Conservation (phyloP, 805 yeast species). For the Starmerella lactis-condensi region DNA sequence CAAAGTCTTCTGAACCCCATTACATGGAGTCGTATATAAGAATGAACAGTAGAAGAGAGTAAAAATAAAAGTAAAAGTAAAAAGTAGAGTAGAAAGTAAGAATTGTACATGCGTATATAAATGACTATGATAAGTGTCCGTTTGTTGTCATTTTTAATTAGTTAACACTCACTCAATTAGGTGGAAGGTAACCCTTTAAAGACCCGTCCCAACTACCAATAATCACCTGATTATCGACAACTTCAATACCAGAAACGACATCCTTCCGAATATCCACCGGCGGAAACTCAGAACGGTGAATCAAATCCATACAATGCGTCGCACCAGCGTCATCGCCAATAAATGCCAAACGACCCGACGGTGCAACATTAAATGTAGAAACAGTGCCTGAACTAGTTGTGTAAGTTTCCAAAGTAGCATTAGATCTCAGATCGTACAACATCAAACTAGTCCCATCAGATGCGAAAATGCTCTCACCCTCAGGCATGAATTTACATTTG, state of each 20-base stretch:
- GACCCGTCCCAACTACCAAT: constrained; percentile 12
- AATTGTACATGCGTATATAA: too few relatives aligned
- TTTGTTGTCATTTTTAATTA: too few relatives aligned
- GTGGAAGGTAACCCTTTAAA: constrained; percentile 1
- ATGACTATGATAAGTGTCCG: too few relatives aligned
- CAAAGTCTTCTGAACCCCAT: too few relatives aligned
- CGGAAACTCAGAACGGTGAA: constrained; percentile 4
- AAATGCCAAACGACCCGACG: constrained; percentile 14
- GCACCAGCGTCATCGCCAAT: constrained; percentile 11
- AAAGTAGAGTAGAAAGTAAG: too few relatives aligned
- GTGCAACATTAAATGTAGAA: constrained; percentile 7
- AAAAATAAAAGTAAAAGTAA: too few relatives aligned
- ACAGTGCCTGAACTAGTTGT: constrained; percentile 1
- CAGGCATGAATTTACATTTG: constrained; percentile 6
- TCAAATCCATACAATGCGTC: constrained; percentile 8
- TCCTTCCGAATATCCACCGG: constrained; percentile 7
- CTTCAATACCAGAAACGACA: constrained; percentile 7
- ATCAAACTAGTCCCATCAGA: constrained; percentile 2
- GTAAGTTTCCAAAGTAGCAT: constrained; percentile 2
- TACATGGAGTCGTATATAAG: too few relatives aligned
- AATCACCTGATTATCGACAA: constrained; percentile 3
- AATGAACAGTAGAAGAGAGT: too few relatives aligned
- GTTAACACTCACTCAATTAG: too few relatives aligned
- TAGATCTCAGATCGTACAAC: constrained; percentile 12
- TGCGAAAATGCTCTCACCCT: constrained; percentile 6